Percentiles rank a stretch among this genome's conserved stretches.
Conservation (phyloP, 2,329 filamentous ascomycete genomes). For the Trichoderma sp. region DNA sequence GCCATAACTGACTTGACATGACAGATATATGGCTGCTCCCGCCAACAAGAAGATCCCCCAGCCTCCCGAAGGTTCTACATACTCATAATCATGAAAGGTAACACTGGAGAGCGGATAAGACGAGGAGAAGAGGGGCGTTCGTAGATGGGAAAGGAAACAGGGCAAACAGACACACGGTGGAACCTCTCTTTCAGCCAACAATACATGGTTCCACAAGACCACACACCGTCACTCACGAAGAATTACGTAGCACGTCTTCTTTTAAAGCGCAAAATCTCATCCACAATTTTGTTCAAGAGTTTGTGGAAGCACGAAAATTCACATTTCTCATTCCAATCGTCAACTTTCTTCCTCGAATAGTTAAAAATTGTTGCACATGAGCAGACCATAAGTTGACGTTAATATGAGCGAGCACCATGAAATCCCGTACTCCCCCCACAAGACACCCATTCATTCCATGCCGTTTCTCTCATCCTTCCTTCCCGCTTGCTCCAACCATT, state of each 20-base stretch:
- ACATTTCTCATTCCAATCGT: conserved; percentile 15
- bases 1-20: background rate
- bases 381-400: background rate
- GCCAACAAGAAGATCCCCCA: conserved; percentile 94
- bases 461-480: background rate
- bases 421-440: background rate
- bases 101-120: background rate
- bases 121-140: background rate
- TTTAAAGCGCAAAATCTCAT: conserved; percentile 1
- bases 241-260: conserved; percentile 3
- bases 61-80: conserved; percentile 75
- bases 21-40: conserved; percentile 87
- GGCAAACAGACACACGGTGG: background rate
- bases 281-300: background rate
- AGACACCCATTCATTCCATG: background rate
- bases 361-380: background rate
- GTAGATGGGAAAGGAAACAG: conserved; percentile 2
- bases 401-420: background rate
- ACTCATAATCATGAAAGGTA: conserved; percentile 29
- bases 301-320: conserved; percentile 17
- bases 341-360: background rate
- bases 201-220: background rate
- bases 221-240: background rate
- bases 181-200: background rate
- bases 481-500: conserved; percentile 2